These are phyloP conservation scores for Penicillium soppii DNA, from an alignment of 495 filamentous ascomycete species.

Conservation along the genomic window DNA sequence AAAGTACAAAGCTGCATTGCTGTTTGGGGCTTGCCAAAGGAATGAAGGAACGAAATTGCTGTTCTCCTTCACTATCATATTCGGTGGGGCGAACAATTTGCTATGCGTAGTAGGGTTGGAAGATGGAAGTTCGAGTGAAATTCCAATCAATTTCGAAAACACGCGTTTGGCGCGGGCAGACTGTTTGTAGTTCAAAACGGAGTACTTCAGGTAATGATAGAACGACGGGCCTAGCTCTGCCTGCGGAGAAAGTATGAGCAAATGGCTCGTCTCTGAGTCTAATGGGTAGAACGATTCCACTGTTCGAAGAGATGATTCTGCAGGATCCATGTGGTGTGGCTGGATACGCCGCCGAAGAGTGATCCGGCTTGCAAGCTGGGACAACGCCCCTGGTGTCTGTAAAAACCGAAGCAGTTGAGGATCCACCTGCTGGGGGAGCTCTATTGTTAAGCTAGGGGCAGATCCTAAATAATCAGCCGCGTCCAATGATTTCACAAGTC, in stretches of 20 bases:
- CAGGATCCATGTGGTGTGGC: slow-evolving; percentile 51
- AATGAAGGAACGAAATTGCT: slow-evolving; percentile 54
- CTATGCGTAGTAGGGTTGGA: slow-evolving; percentile 55
- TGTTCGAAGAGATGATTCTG: slow-evolving; percentile 64
- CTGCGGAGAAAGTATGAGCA: slow-evolving; percentile 76
- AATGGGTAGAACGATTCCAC: slow-evolving; percentile 81
- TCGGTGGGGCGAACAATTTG: slow-evolving; percentile 52
- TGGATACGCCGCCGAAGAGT: slow-evolving; percentile 71
- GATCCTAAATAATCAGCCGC: slow-evolving; percentile 70
- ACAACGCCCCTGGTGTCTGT: slow-evolving; percentile 63
- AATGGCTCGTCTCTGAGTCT: slow-evolving; percentile 59
- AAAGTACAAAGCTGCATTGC: slow-evolving; percentile 75
- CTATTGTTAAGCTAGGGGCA: slow-evolving; percentile 71
- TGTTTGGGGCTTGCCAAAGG: slow-evolving; percentile 78
- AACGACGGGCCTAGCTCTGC: slow-evolving; percentile 71
- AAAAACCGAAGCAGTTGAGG: slow-evolving; percentile 58
- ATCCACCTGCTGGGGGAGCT: slow-evolving; percentile 70
- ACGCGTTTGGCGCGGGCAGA: slow-evolving; percentile 48
- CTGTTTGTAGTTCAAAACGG: slow-evolving; percentile 70
- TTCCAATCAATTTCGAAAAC: slow-evolving; percentile 60
- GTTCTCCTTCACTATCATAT: slow-evolving; percentile 8
- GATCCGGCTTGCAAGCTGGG: slow-evolving; percentile 45
- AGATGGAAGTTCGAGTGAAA: slow-evolving; percentile 72
- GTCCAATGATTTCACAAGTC: slow-evolving; percentile 69
- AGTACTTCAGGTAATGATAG: slow-evolving; percentile 79